A percentile compares a stretch with the other conserved stretches of the same genome.
phyloP scores from a whole-genome alignment of 1,284 basidiomycete genomes.

The Ceratobasidium sp. region DNA sequence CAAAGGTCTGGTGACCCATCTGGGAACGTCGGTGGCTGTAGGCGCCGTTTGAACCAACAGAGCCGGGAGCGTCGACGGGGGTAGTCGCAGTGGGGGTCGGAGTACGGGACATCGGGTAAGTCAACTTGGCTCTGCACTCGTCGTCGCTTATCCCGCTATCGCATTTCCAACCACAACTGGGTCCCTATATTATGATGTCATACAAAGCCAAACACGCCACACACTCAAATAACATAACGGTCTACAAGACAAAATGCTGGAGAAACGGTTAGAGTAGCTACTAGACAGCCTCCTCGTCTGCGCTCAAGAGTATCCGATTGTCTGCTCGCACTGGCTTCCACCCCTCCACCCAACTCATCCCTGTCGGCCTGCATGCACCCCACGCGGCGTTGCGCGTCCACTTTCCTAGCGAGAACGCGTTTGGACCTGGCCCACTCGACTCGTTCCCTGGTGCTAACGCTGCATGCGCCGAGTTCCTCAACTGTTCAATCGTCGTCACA shows the following conservation, averaged over 20 bases:
- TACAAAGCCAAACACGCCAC: constrained; percentile 41
- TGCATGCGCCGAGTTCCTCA: constrained; percentile 84
- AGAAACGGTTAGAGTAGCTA: no score
- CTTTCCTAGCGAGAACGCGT: constrained; percentile 82
- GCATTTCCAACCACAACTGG: constrained; percentile 4
- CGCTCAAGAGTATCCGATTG: constrained; percentile 64
- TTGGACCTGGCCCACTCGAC: constrained; percentile 62
- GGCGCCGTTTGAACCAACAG: not conserved
- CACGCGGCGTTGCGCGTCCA: constrained; percentile 77
- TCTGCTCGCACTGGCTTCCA: constrained; percentile 72
- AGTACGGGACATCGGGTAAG: constrained; percentile 25
- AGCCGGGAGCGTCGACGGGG: not conserved
- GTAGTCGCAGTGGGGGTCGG: constrained; percentile 40
- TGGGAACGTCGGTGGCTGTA: constrained; percentile 6
- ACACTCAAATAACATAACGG: not conserved
- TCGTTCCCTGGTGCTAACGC: constrained; percentile 68
- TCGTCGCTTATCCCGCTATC: constrained; percentile 43
- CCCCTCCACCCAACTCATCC: constrained; percentile 77
- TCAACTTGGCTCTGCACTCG: not conserved
- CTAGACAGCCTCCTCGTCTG: not conserved
- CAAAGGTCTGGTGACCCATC: constrained; percentile 16
- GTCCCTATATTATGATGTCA: constrained; percentile 42
- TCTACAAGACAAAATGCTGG: no score
- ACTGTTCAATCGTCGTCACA: constrained; percentile 94
- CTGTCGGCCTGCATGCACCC: constrained; percentile 77